phyloP scores from a whole-genome alignment of 2,329 filamentous ascomycete genomes.

The Ascochyta pisi region DNA sequence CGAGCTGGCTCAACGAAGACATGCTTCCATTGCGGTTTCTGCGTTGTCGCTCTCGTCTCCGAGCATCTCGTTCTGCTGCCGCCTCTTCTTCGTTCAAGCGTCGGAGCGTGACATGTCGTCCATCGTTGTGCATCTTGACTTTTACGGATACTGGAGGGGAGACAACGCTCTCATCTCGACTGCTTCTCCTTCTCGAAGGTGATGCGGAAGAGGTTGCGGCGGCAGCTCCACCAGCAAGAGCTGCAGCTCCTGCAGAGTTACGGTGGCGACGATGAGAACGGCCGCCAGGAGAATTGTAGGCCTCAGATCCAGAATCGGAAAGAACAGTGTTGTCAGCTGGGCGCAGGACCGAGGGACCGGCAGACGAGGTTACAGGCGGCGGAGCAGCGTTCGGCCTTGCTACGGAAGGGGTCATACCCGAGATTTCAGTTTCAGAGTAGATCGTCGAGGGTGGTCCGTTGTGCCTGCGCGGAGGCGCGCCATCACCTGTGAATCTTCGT shows the following conservation, averaged over 20 bases:
- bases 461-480: slow-evolving; percentile 44
- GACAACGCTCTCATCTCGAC: slow-evolving; percentile 53
- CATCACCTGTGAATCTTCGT: slow-evolving; percentile 74
- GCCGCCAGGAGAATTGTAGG: slow-evolving; percentile 47
- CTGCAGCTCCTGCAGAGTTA: slow-evolving; percentile 29
- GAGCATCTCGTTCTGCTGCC: slow-evolving; percentile 63
- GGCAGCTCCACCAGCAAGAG: slow-evolving; percentile 35
- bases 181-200: slow-evolving; percentile 41
- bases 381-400: slow-evolving; percentile 46
- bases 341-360: slow-evolving; percentile 43
- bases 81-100: slow-evolving; percentile 68
- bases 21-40: slow-evolving; percentile 50
- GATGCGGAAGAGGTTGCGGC: slow-evolving; percentile 37
- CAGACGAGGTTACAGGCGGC: slow-evolving; percentile 36
- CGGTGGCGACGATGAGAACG: slow-evolving; percentile 44
- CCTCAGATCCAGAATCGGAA: slow-evolving; percentile 51
- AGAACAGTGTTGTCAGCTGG: slow-evolving; percentile 48
- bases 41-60: slow-evolving; percentile 55
- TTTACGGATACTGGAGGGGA: slow-evolving; percentile 70
- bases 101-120: slow-evolving; percentile 67
- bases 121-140: slow-evolving; percentile 70
- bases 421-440: slow-evolving; percentile 53
- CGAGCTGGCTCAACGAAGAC: slow-evolving; percentile 47
- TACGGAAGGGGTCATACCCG: slow-evolving; percentile 54
- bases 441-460: slow-evolving; percentile 48